Conservation (phyloP, 768 basidiomycete genomes). For the Lactarius psammicola region DNA sequence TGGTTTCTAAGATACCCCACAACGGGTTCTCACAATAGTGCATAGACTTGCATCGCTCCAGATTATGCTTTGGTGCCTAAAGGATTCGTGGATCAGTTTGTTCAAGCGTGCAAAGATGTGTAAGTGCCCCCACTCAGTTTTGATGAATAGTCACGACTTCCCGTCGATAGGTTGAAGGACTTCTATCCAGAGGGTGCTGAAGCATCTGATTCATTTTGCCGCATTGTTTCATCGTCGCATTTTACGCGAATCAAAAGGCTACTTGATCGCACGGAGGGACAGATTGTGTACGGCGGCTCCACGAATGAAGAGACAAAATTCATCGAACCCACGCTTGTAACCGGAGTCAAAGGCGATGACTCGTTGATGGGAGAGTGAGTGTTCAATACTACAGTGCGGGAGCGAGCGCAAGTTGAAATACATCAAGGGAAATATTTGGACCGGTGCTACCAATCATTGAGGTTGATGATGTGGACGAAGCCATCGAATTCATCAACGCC, state of each 20-base stretch:
- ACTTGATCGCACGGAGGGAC: conserved; percentile 64
- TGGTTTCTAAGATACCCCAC: neutral
- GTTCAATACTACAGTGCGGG: neutral
- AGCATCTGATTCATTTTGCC: conserved; percentile 45
- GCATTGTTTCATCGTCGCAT: conserved; percentile 54
- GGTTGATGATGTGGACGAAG: conserved; percentile 67
- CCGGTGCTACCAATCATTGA: conserved; percentile 75
- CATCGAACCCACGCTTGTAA: conserved; percentile 73
- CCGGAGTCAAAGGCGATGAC: conserved; percentile 59
- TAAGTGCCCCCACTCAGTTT: conserved; percentile 33
- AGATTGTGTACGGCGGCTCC: conserved; percentile 61
- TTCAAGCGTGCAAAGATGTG: conserved; percentile 44
- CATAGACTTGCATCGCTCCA: conserved; percentile 66
- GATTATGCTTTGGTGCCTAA: conserved; percentile 51
- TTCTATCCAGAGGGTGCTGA: conserved; percentile 55
- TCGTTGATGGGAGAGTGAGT: conserved; percentile 75
- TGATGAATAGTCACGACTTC: neutral
- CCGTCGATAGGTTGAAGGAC: conserved; percentile 43
- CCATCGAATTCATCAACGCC: conserved; percentile 63
- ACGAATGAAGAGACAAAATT: conserved; percentile 54
- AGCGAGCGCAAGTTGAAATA: neutral
- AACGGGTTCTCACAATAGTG: neutral
- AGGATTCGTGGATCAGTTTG: conserved; percentile 39
- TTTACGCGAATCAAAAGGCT: conserved; percentile 57
- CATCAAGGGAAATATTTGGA: conserved; percentile 74